Evolutionary conservation across 768 basidiomycete species (phyloP).

Genomic region (Hortiboletus flavorubellus): DNA sequence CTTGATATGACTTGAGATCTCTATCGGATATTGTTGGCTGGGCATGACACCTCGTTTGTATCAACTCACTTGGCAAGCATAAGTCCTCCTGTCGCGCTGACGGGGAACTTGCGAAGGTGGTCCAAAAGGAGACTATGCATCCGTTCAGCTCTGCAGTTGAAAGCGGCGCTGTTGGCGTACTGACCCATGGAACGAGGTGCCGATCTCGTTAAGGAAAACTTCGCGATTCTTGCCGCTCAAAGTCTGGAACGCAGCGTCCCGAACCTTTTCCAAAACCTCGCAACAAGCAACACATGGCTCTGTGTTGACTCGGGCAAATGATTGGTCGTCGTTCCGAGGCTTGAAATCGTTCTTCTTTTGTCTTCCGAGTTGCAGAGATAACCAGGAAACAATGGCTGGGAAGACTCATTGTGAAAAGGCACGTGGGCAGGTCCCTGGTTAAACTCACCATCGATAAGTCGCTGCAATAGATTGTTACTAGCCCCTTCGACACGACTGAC

Average conservation of each 20-base stretch:
- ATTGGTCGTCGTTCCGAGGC: conserved; percentile 92
- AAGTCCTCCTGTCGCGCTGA: conserved; percentile 93
- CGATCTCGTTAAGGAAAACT: conserved; percentile 88
- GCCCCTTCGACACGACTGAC: conserved; percentile 82
- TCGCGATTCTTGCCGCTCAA: conserved; percentile 93
- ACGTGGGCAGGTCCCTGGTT: background rate
- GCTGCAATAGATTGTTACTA: conserved; percentile 76
- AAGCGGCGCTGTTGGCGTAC: conserved; percentile 4
- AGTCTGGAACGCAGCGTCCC: conserved; percentile 69
- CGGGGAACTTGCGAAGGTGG: conserved; percentile 93
- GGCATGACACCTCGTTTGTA: background rate
- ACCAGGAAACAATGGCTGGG: conserved; percentile 69
- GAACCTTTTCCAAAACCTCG: conserved; percentile 77
- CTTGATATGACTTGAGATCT: conserved; percentile 96
- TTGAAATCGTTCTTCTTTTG: conserved; percentile 98
- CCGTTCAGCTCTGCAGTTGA: conserved; percentile 9
- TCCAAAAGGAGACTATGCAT: conserved; percentile 76
- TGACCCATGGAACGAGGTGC: conserved; percentile 89
- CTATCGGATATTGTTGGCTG: conserved; percentile 38
- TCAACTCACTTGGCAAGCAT: conserved; percentile 91
- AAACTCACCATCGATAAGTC: conserved; percentile 72
- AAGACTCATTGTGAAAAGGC: background rate
- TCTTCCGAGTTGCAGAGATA: conserved; percentile 73
- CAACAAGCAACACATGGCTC: conserved; percentile 89
- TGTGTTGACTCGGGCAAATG: conserved; percentile 91